A percentile compares a stretch with the other conserved stretches of the same genome.
Conservation (phyloP, 148 eudicot genomes). For the Amaranthus palmeri region DNA sequence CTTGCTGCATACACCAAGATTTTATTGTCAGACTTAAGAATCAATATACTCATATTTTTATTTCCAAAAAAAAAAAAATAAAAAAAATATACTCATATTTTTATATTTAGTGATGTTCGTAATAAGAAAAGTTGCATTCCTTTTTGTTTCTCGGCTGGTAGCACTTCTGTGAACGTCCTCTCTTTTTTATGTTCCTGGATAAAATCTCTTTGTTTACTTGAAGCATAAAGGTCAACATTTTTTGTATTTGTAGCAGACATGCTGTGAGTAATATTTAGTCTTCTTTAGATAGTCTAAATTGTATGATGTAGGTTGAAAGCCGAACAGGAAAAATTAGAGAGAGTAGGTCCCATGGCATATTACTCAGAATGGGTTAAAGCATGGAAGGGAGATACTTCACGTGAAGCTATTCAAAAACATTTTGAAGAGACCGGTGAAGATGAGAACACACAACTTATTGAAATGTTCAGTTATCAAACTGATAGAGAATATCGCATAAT, state of each 20-base stretch:
- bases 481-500: conserved; percentile 92
- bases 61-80: too few species aligned
- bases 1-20: not conserved
- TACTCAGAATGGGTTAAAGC: conserved; percentile 97
- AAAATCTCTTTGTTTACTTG: not conserved
- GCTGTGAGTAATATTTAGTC: not conserved
- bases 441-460: conserved; percentile 84
- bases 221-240: not conserved
- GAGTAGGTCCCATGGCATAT: conserved; percentile 80
- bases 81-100: not conserved
- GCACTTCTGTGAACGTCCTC: not conserved
- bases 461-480: conserved; percentile 85
- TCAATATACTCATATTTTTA: not conserved
- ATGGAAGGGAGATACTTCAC: conserved; percentile 90
- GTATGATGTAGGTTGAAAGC: conserved; percentile 56
- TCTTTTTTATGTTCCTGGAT: not conserved
- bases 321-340: conserved; percentile 66
- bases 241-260: not conserved
- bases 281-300: conserved; percentile 8
- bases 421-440: conserved; percentile 99
- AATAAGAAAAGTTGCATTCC: not conserved
- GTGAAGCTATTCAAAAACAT: conserved; percentile 91
- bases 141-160: not conserved
- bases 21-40: too few species aligned
- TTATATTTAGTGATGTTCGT: not conserved